Evolutionary conservation across 208 protist species (phyloP), one percentile per base, ranked within the genome.

Genomic region (Leptomonas pyrrhocoris): DNA sequence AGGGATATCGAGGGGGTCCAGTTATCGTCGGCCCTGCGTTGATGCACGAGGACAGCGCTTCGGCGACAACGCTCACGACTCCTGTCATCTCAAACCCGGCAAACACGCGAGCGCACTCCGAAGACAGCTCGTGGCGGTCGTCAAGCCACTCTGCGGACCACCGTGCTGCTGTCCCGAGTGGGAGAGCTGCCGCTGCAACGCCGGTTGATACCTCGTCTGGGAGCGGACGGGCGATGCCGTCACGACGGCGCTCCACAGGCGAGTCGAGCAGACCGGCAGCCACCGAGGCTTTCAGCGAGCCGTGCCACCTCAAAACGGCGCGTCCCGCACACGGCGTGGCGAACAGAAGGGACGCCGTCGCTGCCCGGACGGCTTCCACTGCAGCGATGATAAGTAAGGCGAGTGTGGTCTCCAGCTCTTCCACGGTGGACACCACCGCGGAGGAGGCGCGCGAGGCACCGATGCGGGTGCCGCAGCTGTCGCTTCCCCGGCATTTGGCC

Each of bases 31-130:
- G n/a, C n/a, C n/a, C n/a, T n/a, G n/a, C 43, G 43, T 8, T 50
- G 12, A 27, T 40, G 43, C 1, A 18, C 13, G 38, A 53, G 28
- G 58, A 40, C 23, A 45, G n/a, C 23, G 31, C n/a, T 1, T 40
- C 23, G 23, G 49, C 40, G 21, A 63, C 43, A 0, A 3, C 42
- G 18, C 43, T 63, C 3, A 42, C 43, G 18, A 53, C 46, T 8
- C 60, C 28, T 6, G 42, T 43, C 30, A 66, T 46, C 11, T 46
- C 60, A 1, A 43, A 66, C 31, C 31, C 43, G 11, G 46, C 46
- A 3, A 36, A 45, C 43, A 66, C 60, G 46, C 60, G 60, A 1
- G 46, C 46, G 46, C 60, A 55, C 60, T 66, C 60, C 5, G 46
- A 53, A 21, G 46, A 66, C 16, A 23, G 18, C 34, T 3, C 34